phyloP scores from a whole-genome alignment of 345 rosid genomes.

The Citrus australasica region DNA sequence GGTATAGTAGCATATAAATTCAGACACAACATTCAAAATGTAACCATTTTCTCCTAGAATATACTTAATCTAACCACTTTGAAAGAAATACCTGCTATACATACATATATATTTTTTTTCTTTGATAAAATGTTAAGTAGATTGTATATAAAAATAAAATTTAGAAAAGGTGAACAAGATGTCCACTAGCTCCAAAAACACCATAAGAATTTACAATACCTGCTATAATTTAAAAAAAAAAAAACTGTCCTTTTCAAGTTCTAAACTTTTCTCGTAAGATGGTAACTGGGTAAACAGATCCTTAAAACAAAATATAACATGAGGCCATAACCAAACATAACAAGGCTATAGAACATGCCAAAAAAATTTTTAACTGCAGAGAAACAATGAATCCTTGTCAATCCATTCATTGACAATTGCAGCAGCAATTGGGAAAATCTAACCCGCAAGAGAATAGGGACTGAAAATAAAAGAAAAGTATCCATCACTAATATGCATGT shows the following conservation, averaged over 20 bases:
- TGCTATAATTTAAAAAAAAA: neutral
- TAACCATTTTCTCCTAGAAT: neutral
- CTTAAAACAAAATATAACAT: neutral
- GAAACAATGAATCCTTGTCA: neutral
- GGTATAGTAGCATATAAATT: neutral
- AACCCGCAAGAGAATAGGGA: neutral
- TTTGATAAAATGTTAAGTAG: too few species aligned
- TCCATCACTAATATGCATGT: neutral
- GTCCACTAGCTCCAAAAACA: too few species aligned
- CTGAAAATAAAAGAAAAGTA: neutral
- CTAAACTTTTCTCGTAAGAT: neutral
- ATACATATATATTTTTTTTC: too few species aligned
- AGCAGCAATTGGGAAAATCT: neutral
- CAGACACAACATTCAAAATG: neutral
- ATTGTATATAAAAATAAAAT: too few species aligned
- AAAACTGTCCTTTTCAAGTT: neutral
- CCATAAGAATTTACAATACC: neutral
- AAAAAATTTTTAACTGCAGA: neutral
- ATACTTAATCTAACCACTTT: neutral
- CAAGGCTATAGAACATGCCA: neutral
- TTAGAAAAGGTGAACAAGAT: too few species aligned
- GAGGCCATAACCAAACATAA: neutral
- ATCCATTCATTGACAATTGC: neutral
- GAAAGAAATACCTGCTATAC: neutral
- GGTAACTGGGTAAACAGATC: neutral